Evolutionary conservation across 495 filamentous ascomycete species (phyloP), one percentile per base, ranked within the genome.

Genomic region (Penicillium waksmanii): DNA sequence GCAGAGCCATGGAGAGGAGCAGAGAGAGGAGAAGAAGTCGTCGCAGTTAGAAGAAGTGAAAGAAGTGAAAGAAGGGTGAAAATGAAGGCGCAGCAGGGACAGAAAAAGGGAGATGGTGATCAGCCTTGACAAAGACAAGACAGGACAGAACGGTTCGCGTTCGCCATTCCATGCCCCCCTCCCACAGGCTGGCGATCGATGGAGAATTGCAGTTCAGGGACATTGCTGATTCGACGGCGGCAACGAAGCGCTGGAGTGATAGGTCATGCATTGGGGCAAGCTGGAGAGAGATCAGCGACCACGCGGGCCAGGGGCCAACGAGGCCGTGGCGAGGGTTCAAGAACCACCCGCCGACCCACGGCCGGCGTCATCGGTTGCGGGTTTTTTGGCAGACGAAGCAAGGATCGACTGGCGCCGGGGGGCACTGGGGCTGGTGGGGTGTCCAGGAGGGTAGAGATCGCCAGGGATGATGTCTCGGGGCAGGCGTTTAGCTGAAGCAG

Each of bases 221-320:
- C 21, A 34, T 49, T 40, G 52, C 56, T 65, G 55, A 61, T 61
- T 65, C 52, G 60, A 52, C 50, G 46, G 27, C 19, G 19, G 18
- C 52, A 19, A 38, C 27, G 51, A 53, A 33, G 55, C 51, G 35
- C 35, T 8, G 51, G 48, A 50, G 46, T 65, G 65, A 67, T 69
- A 65, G 67, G 67, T 55, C 44, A 51, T 51, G 50, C 42, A 59
- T 49, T 58, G 60, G 60, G 57, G 57, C 60, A 59, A 44, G n/a
- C 42, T 44, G 42, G 42, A 44, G 42, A 44, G 12, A 6, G 67
- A 69, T 67, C 64, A 63, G 51, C 67, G 23, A 68, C 54, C 65
- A 68, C 65, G 65, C 65, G 67, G 67, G 57, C 60, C 57, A 70
- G 23, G 38, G 61, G 42, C 65, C 67, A 70, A 70, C 65, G 65